These are phyloP conservation scores for Tulasnella sp. DNA, from an alignment of 768 basidiomycete genomes.

Conservation along the genomic window DNA sequence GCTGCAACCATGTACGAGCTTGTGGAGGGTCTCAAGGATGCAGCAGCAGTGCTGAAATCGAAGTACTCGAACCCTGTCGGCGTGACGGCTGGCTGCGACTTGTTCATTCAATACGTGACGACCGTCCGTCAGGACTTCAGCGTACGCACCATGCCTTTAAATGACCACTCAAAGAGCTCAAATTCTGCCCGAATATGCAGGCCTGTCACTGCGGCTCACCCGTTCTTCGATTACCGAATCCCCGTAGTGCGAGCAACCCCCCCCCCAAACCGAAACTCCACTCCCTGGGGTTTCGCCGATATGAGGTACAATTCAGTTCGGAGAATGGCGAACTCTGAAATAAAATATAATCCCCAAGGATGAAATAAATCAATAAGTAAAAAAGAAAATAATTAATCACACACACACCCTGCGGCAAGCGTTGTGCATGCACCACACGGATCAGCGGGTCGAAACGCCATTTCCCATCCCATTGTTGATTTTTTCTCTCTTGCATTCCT, in stretches of 20 bases:
- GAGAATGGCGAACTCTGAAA: not conserved
- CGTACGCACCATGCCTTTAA: constrained; percentile 49
- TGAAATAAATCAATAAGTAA: not conserved
- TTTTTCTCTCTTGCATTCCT: not conserved
- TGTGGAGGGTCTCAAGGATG: constrained; percentile 73
- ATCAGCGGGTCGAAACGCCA: not conserved
- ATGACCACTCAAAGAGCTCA: not conserved
- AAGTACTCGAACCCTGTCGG: constrained; percentile 75
- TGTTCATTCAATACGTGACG: constrained; percentile 87
- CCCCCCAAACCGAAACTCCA: not conserved
- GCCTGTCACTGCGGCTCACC: constrained; percentile 5
- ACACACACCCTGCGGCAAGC: not conserved
- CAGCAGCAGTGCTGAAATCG: constrained; percentile 57
- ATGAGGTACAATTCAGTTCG: not conserved
- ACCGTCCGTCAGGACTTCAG: constrained; percentile 75
- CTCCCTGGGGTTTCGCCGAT: not conserved
- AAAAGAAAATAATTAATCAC: not conserved
- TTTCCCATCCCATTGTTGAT: not conserved
- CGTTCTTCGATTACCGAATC: constrained; percentile 8
- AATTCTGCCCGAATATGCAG: not conserved
- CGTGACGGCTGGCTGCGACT: constrained; percentile 78
- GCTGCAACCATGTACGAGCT: constrained; percentile 94
- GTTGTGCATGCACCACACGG: not conserved
- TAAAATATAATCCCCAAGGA: not conserved
- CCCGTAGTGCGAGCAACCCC: not conserved